Base-by-base conservation (phyloP, 176 grass and related monocot genomes). In the Cenchrus purpureus region DNA sequence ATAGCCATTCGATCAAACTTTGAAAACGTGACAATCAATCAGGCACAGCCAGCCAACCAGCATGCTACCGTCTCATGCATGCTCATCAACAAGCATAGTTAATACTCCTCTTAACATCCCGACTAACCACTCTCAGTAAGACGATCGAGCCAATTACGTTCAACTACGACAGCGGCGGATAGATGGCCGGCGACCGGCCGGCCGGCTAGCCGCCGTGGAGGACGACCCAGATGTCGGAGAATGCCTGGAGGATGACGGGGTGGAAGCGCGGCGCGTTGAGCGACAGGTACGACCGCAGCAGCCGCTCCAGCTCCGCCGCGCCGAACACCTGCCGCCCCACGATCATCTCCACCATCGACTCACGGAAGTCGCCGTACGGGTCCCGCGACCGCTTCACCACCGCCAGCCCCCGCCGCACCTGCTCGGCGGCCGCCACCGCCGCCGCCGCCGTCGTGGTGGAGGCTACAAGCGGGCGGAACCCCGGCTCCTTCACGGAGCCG, bases 311-410 rank as follows among this genome's bases (percentile, higher is more conserved):
- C 66, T 99, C 97, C 84, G 76, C 82, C 66, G 86, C 75, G 2
- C 88, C 94, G 71, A 92, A 99, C 64, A 94, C 72, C 86, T 99
- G 93, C 63, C 91, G 62, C 44, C 89, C 88, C 4, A 94, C 82
- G 22, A 99, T 93, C 97, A 99, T 99, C 86, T 99, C 93, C 88
- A 91, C 94, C 97, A 99, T 99, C 34, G 97, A 99, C 71, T 83
- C 73, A 59, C 91, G 67, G 89, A 99, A 99, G 86, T 99, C 97
- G 19, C 62, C 14, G 86, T 99, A 96, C 1, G 97, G 97, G 72
- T 99, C 93, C 29, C 80, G 92, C 10, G 97, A 94, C 28, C 92
- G 84, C 84, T 99, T 95, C 68, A 92, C 91, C 52, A 96, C 93
- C 13, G 97, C 91, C 74, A 96, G 91, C 1, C 91, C 91, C 53